Conservation (phyloP, 768 basidiomycete species). For the Termitomyces eurrhizus region DNA sequence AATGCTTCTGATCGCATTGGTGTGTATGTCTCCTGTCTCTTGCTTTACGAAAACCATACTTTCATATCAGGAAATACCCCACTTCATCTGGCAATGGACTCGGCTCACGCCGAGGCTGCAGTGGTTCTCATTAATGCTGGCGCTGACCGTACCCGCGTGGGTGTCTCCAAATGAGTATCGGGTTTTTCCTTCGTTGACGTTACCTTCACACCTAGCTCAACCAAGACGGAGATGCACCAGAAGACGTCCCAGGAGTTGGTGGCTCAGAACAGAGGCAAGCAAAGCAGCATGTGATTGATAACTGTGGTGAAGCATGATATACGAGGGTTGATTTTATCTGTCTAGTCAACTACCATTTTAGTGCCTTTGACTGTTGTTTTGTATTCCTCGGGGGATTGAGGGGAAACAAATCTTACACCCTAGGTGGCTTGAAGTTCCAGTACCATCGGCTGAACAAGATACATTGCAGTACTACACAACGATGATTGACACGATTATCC, state of each 20-base stretch:
- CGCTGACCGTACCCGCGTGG: slow-evolving; percentile 84
- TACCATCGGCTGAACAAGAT: not conserved
- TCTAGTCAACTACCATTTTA: not conserved
- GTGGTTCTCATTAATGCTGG: slow-evolving; percentile 92
- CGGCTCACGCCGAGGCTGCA: slow-evolving; percentile 88
- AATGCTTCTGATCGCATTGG: slow-evolving; percentile 84
- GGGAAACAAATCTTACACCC: not conserved
- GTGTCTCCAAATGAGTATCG: slow-evolving; percentile 24
- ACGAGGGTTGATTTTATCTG: not conserved
- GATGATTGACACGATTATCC: not conserved
- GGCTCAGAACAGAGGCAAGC: slow-evolving; percentile 82
- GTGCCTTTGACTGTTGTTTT: not conserved
- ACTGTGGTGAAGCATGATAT: slow-evolving; percentile 56
- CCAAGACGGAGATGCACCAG: slow-evolving; percentile 80
- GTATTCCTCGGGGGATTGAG: not conserved
- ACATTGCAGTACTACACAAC: too few species aligned
- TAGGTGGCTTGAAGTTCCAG: not conserved
- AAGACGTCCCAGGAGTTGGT: slow-evolving; percentile 88
- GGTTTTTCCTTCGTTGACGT: slow-evolving; percentile 12
- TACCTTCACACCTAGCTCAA: slow-evolving; percentile 55
- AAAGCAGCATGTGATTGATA: slow-evolving; percentile 68
- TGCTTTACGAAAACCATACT: slow-evolving; percentile 8
- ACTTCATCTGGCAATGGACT: slow-evolving; percentile 95
- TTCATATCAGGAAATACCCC: slow-evolving; percentile 79
- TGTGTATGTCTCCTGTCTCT: slow-evolving; percentile 28